Evolutionary conservation across 2,329 filamentous ascomycete genomes (phyloP), one percentile per base, ranked within the genome.

Genomic region (Fusarium phyllophilum): DNA sequence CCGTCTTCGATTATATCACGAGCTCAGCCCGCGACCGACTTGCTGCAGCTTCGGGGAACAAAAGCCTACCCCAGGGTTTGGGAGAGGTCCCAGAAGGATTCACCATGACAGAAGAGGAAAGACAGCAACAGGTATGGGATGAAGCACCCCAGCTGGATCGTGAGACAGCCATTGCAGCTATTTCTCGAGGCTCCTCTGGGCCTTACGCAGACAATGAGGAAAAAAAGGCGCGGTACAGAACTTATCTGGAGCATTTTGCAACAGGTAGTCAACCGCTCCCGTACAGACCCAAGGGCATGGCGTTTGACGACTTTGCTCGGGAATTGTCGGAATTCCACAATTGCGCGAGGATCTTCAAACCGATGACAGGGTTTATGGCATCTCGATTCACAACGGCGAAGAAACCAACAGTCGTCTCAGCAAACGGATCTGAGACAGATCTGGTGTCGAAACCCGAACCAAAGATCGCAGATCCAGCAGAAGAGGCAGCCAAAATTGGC

Each of bases 1-100:
- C 96, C 0, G 91, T 99, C 6, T 99, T 98, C 81, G 95, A 98
- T 82, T 99, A 93, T 82, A 88, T 99, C 74, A 93, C 93, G 0
- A 87, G 94, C 0, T 89, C 93, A 39, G 90, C 93, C 8, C 91
- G 96, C 70, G 92, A 96, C 58, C 90, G 92, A 33, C 88, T 99
- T 49, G 94, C 89, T 7, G 87, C 90, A 17, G 91, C 91, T 2
- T 94, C 94, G 6, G 95, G 95, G 3, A 94, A 91, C 65, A 83
- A 83, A 6, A 89, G 96, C 78, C 88, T 99, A 6, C 96, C 96
- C 1, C 89, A 90, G 13, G 96, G 92, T 1, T 85, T 91, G 3
- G 91, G 93, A 59, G 94, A 98, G 83, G 86, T 92, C 6, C 93
- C 93, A 0, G 86, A 87, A 54, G 91, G 89, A 6, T 92, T 89